Evolutionary conservation across 495 filamentous ascomycete species (phyloP), one percentile per base, ranked within the genome.

Genomic region (Clavariopsis aquatica): DNA sequence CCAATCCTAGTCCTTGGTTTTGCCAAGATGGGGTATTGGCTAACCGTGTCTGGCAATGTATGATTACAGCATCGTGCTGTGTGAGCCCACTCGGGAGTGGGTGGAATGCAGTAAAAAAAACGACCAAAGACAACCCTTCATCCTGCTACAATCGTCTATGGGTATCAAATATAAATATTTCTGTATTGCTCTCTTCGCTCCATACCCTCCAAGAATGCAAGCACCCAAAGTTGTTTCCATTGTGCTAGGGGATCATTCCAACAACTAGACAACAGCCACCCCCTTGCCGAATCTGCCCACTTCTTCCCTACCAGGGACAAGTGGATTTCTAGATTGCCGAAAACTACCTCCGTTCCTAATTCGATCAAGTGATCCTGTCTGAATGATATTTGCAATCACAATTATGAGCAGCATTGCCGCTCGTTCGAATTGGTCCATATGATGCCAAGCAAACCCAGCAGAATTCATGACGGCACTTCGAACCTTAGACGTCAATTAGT

Each of bases 401-500:
- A 27, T 47, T 58, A 34, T 69, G 66, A 38, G 34, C 49, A 17
- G 34, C 15, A 27, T 65, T 69, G 24, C 66, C 62, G 1, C 34
- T 31, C 12, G 22, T n/a, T 3, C 56, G 28, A 38, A 70, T 64
- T 17, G 23, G 6, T 12, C 46, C 26, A 23, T 66, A 70, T 2
- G 57, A 45, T 4, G 66, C 70, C 26, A 72, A 46, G 38, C 74
- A 75, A 5, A 55, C 24, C 74, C 74, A 76, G 60, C 74, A 74
- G 52, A 76, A 76, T 38, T 76, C 61, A 34, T 67, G 56, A n/a
- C 53, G 13, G 57, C 74, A 76, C 59, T 59, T 66, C 23, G 29
- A 45, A 31, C 74, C 69, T 52, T 13, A 15, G 24, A 57, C n/a
- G 28, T 31, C 34, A 57, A 20, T 22, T 23, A 23, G 6, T 41